Evolutionary conservation across 1,139 yeast genomes (phyloP).

Genomic region (Debaryomyces psychrophilus): DNA sequence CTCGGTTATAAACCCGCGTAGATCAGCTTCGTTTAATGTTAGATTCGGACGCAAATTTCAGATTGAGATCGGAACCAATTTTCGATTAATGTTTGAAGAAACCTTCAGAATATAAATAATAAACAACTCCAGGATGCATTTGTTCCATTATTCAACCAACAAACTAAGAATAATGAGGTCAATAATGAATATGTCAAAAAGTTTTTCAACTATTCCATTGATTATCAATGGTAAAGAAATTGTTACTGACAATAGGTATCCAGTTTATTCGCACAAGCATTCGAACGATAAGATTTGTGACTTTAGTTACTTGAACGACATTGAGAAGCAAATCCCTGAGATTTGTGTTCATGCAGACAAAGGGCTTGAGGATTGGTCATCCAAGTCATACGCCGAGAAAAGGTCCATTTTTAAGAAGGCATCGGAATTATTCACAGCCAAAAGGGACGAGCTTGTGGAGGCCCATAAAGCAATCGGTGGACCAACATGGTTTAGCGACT

Average conservation of each 20-base stretch:
- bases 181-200: neutral
- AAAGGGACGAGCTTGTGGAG: conserved; percentile 21
- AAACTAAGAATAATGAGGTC: neutral
- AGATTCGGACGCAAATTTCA: neutral
- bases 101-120: neutral
- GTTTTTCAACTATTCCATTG: conserved; percentile 19
- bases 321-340: conserved; percentile 12
- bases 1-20: neutral
- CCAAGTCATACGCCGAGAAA: conserved; percentile 19
- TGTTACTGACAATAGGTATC: conserved; percentile 12
- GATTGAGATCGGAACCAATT: neutral
- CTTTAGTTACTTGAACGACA: conserved; percentile 14
- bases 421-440: conserved; percentile 17
- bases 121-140: neutral
- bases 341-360: conserved; percentile 25
- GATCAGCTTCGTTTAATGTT: too few species aligned
- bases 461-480: conserved; percentile 42
- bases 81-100: neutral
- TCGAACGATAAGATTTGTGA: conserved; percentile 17
- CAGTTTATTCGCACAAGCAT: conserved; percentile 19
- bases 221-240: conserved; percentile 25
- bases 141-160: neutral
- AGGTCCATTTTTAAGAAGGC: conserved; percentile 25
- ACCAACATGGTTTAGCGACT: conserved; percentile 39
- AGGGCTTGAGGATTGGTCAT: conserved; percentile 36